Evolutionary conservation across 192 early-diverging fungal species (phyloP).

Genomic region (Funneliformis geosporum): DNA sequence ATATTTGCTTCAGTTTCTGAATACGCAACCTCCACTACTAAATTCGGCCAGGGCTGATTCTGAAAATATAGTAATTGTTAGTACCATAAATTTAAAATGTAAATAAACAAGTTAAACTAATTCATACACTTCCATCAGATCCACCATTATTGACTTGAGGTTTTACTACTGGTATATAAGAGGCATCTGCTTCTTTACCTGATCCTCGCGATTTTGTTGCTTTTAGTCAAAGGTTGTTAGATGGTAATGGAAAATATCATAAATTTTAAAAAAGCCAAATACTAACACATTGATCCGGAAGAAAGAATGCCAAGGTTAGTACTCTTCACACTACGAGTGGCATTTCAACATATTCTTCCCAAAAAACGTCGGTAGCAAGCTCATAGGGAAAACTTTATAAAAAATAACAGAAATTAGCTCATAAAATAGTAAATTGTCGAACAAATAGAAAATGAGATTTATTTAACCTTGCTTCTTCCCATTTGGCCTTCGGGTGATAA

Average conservation of each 20-base stretch:
- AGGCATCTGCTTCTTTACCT: conserved; percentile 15
- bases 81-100: not conserved
- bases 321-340: not conserved
- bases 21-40: not conserved
- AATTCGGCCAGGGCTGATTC: conserved; percentile 1
- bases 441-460: conserved; percentile 4
- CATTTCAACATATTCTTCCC: conserved; percentile 9
- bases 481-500: not conserved
- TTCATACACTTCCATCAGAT: too few species aligned
- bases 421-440: conserved; percentile 12
- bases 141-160: not conserved
- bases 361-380: conserved; percentile 6
- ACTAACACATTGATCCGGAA: conserved; percentile 18
- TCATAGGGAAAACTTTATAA: conserved; percentile 12
- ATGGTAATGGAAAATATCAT: conserved; percentile 26
- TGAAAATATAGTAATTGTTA: not conserved
- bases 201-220: not conserved
- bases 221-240: not conserved
- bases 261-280: conserved; percentile 15
- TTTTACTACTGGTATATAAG: not conserved
- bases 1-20: not conserved
- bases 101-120: too few species aligned
- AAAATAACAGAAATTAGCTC: conserved; percentile 13
- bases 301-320: not conserved
- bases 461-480: conserved; percentile 5